Conservation (phyloP, 2,329 filamentous ascomycete species). For the Pseudogymnoascus sp. region DNA sequence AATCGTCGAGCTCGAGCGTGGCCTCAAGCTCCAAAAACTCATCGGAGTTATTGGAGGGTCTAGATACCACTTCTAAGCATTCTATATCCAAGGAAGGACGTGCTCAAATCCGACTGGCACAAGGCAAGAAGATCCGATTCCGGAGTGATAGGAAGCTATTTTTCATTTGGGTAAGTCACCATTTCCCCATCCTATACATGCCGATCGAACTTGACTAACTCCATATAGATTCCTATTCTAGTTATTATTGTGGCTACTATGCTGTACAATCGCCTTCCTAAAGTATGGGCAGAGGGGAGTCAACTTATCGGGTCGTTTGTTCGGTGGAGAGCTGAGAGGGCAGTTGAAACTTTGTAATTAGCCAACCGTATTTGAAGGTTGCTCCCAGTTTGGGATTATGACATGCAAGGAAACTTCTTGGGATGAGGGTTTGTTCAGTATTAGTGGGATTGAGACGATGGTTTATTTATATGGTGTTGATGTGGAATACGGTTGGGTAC, state of each 20-base stretch:
- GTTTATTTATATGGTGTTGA: not conserved
- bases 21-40: slow-evolving; percentile 32
- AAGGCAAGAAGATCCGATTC: slow-evolving; percentile 51
- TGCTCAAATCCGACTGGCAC: slow-evolving; percentile 51
- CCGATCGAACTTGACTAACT: slow-evolving; percentile 15
- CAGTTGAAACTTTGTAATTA: slow-evolving; percentile 7
- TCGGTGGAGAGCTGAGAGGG: slow-evolving; percentile 25
- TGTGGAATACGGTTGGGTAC: not conserved
- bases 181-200: not conserved
- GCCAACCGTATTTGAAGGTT: not conserved
- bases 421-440: not conserved
- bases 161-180: slow-evolving; percentile 53
- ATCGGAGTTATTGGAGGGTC: slow-evolving; percentile 29
- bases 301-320: slow-evolving; percentile 14
- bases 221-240: slow-evolving; percentile 40
- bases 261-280: slow-evolving; percentile 43
- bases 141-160: slow-evolving; percentile 58
- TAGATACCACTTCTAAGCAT: slow-evolving; percentile 55
- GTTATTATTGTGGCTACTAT: slow-evolving; percentile 40
- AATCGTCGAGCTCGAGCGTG: slow-evolving; percentile 20
- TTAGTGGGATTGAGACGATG: not conserved
- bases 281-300: slow-evolving; percentile 28
- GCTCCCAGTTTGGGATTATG: not conserved
- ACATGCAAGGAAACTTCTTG: not conserved
- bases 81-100: slow-evolving; percentile 57